Evolutionary conservation across 805 yeast species (phyloP), one percentile per base, ranked within the genome.

Genomic region (Lipomyces yamadae): DNA sequence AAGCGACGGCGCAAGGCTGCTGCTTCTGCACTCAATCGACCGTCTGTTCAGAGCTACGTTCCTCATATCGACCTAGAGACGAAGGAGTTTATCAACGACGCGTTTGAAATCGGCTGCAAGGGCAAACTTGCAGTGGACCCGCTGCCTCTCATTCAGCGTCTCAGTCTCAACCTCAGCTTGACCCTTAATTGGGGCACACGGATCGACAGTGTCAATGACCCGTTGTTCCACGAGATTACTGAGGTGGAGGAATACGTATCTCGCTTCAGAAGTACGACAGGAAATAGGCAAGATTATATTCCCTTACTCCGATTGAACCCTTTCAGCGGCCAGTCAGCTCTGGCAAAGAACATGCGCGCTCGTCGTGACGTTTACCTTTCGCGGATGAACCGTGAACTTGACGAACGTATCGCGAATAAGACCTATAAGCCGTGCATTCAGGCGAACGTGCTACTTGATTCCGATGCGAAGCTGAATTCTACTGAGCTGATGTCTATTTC

Each of bases 401-500:
- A 63, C 30, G 56, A 66, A 50, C 56, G 63, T 4, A 64, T 72
- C 32, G 64, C 59, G 6, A 55, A 68, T 24, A 62, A 59, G 29
- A 69, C 72, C 4, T 48, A 73, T 39, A 62, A 57, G 45, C 70
- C 74, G 3, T 73, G 75, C 60, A 73, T 73, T 53, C 74, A 72
- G 58, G 75, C 71, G 5, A 71, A 69, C 48, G 63, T 73, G 18
- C 50, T 71, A 3, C 59, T 61, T 15, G 75, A 71, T 54, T 70
- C 70, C 4, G 71, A 67, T 39, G 69, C 75, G 11, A 69, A 66
- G 45, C 64, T 73, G 18, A 42, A 60, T 35, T 62, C 70, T 15
- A 57, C 59, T 6, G 90, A 87, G 71, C 72, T 85, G 60, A 80
- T 80, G 59, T 84, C 90, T 54, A 81, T 87, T 4, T 87, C 91